Base-by-base conservation (phyloP, 768 basidiomycete genomes). In the Leucocoprinus birnbaumii region DNA sequence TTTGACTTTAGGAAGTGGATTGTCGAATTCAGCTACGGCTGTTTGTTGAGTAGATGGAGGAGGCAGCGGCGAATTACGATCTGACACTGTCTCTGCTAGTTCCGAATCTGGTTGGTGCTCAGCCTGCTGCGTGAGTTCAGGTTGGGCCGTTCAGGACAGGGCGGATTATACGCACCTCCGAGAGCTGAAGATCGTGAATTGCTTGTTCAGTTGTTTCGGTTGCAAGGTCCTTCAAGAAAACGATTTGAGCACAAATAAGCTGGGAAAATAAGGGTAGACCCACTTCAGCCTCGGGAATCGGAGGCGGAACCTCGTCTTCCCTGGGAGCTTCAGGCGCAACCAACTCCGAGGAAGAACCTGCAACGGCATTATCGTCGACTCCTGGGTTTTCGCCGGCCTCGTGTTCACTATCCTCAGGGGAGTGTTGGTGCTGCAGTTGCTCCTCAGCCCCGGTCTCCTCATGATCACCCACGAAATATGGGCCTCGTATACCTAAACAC, bases 401-500 rank as follows among this genome's bases (percentile, higher is more conserved):
- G 18, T 16, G 44, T 3, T 25, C 5, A 19, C 10, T 16, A 8
- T 35, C 8, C 31, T 16, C 8, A 53, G n/a, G 19, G 13, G 3
- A 27, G n/a, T n/a, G n/a, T n/a, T n/a, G n/a, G n/a, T n/a, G n/a
- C n/a, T n/a, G n/a, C n/a, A n/a, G n/a, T 24, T 11, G 34, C n/a
- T 26, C 22, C 16, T 18, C 41, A 45, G 47, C 40, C 42, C 18
- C 27, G 19, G 54, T 54, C 24, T 48, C 45, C 11, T 40, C 41
- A 41, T 52, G 57, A 40, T 52, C 48, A 21, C 56, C 40, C 38
- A 51, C 35, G 24, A 34, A 26, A 27, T 52, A 14, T n/a, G 40
- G 55, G 18, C 50, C 54, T 24, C 44, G 34, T 21, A 42, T 25
- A 25, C 78, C 65, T 51, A 80, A 59, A 61, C 76, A 76, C 80